phyloP scores from a whole-genome alignment of 1,284 basidiomycete genomes.

The Cystobasidium sp. region DNA sequence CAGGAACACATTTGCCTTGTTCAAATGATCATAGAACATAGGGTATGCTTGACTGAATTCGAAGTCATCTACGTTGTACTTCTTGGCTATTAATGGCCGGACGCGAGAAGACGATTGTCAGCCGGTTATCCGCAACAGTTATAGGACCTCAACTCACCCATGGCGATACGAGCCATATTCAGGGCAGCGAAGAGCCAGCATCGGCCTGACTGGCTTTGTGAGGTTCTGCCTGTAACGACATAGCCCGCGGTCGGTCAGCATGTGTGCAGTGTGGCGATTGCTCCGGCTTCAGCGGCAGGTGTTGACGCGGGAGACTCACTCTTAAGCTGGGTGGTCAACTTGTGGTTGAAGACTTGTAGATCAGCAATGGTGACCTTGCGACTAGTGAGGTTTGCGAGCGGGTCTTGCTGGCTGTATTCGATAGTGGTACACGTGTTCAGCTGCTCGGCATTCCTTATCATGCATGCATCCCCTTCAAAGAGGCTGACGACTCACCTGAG shows the following conservation, averaged over 20 bases:
- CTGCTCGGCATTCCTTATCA: background rate
- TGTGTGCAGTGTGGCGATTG: background rate
- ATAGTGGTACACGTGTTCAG: background rate
- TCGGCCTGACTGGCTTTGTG: constrained; percentile 82
- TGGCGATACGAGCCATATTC: constrained; percentile 66
- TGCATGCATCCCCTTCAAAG: background rate
- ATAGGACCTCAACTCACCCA: constrained; percentile 60
- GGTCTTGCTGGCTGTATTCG: constrained; percentile 32
- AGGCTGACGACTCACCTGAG: constrained; percentile 18
- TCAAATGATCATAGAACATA: constrained; percentile 93
- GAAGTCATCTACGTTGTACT: constrained; percentile 78
- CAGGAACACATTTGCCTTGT: constrained; percentile 94
- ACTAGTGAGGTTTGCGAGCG: constrained; percentile 17
- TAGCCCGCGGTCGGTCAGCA: background rate
- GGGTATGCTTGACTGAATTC: constrained; percentile 88
- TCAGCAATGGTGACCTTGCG: constrained; percentile 25
- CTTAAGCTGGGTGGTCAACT: constrained; percentile 24
- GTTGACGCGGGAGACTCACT: constrained; percentile 5
- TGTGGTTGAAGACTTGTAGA: constrained; percentile 28
- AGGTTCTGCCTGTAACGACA: constrained; percentile 63
- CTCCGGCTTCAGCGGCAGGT: background rate
- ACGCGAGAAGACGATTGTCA: constrained; percentile 63
- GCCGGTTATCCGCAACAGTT: constrained; percentile 68
- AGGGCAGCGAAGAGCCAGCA: constrained; percentile 94
- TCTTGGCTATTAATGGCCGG: constrained; percentile 80